These are phyloP conservation scores for Leptographium procerum DNA, from an alignment of 2,329 filamentous ascomycete genomes.

Conservation along the genomic window DNA sequence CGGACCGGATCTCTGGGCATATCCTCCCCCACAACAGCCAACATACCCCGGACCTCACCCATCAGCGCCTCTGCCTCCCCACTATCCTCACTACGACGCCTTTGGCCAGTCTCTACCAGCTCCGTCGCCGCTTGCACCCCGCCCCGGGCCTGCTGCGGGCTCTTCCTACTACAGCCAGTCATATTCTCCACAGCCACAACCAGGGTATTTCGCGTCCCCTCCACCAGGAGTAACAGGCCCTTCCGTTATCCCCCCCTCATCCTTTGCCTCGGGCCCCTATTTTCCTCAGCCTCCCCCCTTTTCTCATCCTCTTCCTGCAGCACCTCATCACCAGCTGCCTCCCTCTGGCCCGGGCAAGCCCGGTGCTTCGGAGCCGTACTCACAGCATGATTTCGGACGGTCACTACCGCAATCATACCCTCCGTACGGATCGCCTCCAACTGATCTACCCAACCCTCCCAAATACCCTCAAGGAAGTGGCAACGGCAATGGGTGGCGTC, in stretches of 20 bases:
- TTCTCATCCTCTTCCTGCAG: constrained; percentile 4
- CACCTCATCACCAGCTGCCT: not conserved
- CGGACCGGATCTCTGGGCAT: not conserved
- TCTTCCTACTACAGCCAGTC: constrained; percentile 9
- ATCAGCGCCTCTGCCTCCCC: constrained; percentile 9
- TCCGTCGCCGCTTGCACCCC: not conserved
- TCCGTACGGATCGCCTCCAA: not conserved
- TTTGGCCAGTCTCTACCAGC: constrained; percentile 5
- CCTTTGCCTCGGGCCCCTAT: constrained; percentile 10
- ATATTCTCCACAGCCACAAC: constrained; percentile 5
- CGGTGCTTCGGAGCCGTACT: not conserved
- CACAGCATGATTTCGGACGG: not conserved
- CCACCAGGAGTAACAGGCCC: constrained; percentile 15
- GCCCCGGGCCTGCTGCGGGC: not conserved
- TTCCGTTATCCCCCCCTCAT: constrained; percentile 8
- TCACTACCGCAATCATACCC: not conserved
- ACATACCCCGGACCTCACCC: constrained; percentile 12
- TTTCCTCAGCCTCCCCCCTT: constrained; percentile 9
- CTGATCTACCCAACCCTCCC: not conserved
- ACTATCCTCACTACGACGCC: constrained; percentile 8
- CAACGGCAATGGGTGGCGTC: not conserved
- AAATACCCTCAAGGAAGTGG: not conserved
- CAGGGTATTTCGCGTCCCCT: constrained; percentile 8
- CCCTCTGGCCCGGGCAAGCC: not conserved
- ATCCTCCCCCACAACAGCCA: constrained; percentile 4